Evolutionary conservation across 2,329 filamentous ascomycete genomes (phyloP), one percentile per base, ranked within the genome.

Genomic region (Neopestalotiopsis sp.): DNA sequence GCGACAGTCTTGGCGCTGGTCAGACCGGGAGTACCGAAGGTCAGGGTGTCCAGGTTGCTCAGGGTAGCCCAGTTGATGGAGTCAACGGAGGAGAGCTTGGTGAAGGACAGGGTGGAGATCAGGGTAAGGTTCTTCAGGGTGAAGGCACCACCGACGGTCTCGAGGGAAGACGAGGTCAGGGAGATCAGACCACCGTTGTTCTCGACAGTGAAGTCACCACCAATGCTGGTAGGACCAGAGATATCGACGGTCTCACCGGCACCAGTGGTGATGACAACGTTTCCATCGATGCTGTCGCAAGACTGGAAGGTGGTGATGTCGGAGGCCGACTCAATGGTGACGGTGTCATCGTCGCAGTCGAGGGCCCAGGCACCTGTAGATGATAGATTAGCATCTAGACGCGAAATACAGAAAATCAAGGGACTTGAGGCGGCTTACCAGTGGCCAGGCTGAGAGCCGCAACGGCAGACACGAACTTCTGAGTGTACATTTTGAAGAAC

Each of bases 41-140:
- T 82, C 45, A 88, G 75, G 59, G 75, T 74, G 69, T 82, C 88
- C 79, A 84, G 87, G 78, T 81, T 84, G 71, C 91, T 91, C 57
- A 98, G 89, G 74, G 92, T 92, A 69, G 87, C 84, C 87, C 92
- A 95, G 73, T 87, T 81, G 79, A 98, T 91, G 69, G 83, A 82
- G 73, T 88, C 87, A 71, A 97, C 90, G 42, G 83, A 82, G 71
- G 81, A 86, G 69, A 99, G 90, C 32, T 83, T 76, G 69, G 86
- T 83, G 83, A 97, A 91, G 73, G 81, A 84, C 70, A 98, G 84
- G 68, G 84, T 87, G 74, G 87, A 89, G 68, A 99, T 86, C 45
- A 89, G 83, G 71, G 91, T 93, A 68, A 94, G 84, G 73, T 89
- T 89, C 74, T 87, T 83, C 72, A 98, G 84, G 69, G 83, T 81